Base-by-base conservation (phyloP, 2,329 filamentous ascomycete species). In the Colletotrichum tabaci region DNA sequence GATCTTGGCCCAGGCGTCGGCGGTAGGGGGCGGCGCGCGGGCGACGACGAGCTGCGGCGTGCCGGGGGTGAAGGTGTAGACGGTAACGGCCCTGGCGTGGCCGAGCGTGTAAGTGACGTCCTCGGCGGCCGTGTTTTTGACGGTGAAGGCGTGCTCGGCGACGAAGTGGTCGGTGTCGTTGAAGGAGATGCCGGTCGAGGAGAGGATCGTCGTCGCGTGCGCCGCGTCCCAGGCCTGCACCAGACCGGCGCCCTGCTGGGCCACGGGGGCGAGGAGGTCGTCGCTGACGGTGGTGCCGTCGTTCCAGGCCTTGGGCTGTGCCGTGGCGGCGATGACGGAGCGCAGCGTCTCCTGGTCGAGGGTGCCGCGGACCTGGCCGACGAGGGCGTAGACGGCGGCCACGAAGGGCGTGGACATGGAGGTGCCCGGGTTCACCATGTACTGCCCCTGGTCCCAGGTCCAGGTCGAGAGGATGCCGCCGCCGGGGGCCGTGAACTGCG, bases 351-450 rank as follows among this genome's bases (percentile, higher is more conserved):
- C 66, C 21, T 76, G 77, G 30, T 75, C 76, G 16, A 73, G 64
- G 13, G 73, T 79, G 12, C 79, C 78, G 10, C 79, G 74, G 30
- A 74, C 77, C 52, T 80, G 76, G 4, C 74, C 74, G 38, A 81
- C 73, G n/a, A 82, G 78, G 5, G 79, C 80, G 35, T 77, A 77
- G 44, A 80, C 78, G 56, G 80, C 83, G 23, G 86, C 85, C 4
- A 83, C 80, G 38, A 87, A 78, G n/a, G 87, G 85, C 72, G 83
- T 82, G 10, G 86, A 83, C 87, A 89, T 89, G 1, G 86, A 88
- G 0, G 87, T 90, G 13, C 88, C 87, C 23, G 83, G 85, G 26
- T 87, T 79, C 21, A 88, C 83, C 47, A 82, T 84, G 71, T 89
- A 89, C 6, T 77, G 74, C 9, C 82, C 80, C 55, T 80, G 71